Base-by-base conservation (phyloP, 2,329 filamentous ascomycete species). In the Emmonsiellopsis sp. region DNA sequence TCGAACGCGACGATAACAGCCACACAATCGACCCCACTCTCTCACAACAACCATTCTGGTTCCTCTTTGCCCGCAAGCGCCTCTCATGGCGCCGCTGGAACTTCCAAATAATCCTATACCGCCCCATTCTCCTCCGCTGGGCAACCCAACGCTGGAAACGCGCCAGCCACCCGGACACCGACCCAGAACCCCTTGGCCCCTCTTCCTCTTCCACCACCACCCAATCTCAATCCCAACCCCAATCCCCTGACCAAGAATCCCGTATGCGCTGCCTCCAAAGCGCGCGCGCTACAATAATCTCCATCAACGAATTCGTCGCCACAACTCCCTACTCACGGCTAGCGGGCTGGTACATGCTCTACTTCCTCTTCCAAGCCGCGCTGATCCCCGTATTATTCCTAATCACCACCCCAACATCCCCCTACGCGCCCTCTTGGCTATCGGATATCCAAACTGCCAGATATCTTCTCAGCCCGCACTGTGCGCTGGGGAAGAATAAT, bases 311-410 rank as follows among this genome's bases (percentile, higher is more conserved):
- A 34, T 74, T 69, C 52, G 69, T 73, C 63, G 63, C 66, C 34
- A 68, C 65, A 13, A 65, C 68, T 47, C 62, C 69, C 42, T 69
- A 68, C 53, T 72, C 71, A 2, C 65, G 71, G 54, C 58, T 74
- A 36, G 68, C 68, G 13, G 68, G 66, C 45, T 74, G 71, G 71
- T 74, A 74, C 56, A 71, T 72, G 61, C 62, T 74, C 64, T 73
- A 74, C 58, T 74, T 74, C 57, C 65, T 74, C 40, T 74, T 74
- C 62, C 72, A 74, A 61, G 72, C 72, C 11, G 70, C 66, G 21
- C 57, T 74, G 2, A 72, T 74, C 45, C 71, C 71, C 3, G 66
- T 72, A 33, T 68, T 75, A 47, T 69, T 48, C 33, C n/a, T 48
- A 14, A 48, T 48, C 34, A 48, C 45, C 21, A 48, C 45, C 3